Percentiles rank a stretch among this genome's conserved stretches.
These are phyloP conservation scores for Panicum virgatum DNA, from an alignment of 202 grass and related monocot species.

Conservation along the genomic window DNA sequence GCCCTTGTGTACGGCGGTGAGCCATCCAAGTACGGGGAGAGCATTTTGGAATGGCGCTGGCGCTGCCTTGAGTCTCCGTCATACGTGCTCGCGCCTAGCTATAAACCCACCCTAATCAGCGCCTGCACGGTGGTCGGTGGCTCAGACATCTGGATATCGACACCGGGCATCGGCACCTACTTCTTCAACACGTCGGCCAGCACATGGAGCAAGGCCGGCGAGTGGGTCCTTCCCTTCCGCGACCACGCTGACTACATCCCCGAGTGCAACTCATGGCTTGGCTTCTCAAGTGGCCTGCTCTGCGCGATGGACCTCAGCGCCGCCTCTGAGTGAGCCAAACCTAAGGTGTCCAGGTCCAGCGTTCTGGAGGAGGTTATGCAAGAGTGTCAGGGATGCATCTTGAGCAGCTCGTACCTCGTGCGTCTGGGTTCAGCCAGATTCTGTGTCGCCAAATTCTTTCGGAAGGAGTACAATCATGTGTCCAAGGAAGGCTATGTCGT, in stretches of 20 bases:
- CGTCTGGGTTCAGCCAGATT: too few species aligned
- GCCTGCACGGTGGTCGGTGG: not conserved
- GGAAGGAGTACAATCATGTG: too few species aligned
- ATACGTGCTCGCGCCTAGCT: not conserved
- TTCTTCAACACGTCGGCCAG: not conserved
- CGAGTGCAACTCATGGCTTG: not conserved
- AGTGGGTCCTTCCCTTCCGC: not conserved
- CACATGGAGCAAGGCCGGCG: not conserved
- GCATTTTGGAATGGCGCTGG: too few species aligned
- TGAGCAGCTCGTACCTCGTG: too few species aligned
- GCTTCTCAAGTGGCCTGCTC: not conserved
- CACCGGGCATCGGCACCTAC: not conserved
- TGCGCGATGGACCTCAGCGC: not conserved
- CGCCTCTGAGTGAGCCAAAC: too few species aligned
- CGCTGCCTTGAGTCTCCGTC: not conserved
- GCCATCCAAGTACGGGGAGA: too few species aligned
- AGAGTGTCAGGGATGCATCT: too few species aligned
- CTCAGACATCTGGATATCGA: not conserved
- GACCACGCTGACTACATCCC: not conserved
- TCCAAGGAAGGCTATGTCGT: not conserved
- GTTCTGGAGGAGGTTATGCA: too few species aligned
- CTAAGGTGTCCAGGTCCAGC: too few species aligned
- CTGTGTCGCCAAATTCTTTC: too few species aligned
- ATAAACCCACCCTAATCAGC: not conserved
- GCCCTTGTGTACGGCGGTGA: too few species aligned